A percentile compares a stretch with the other conserved stretches of the same genome.
Conservation (phyloP, 257 asterid genomes). For the Lithospermum erythrorhizon region DNA sequence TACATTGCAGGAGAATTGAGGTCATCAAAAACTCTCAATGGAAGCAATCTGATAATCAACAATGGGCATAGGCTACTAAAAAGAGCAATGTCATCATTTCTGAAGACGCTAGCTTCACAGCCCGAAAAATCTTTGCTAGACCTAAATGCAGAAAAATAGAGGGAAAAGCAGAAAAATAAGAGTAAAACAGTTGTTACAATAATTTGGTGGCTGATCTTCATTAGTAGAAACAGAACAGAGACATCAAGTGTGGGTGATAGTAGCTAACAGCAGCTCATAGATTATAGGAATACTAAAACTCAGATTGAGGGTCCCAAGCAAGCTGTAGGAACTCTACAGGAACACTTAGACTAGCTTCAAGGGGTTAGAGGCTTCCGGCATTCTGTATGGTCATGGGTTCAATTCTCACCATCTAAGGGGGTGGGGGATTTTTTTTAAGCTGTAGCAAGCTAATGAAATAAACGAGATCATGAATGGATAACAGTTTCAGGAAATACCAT, state of each 20-base stretch:
- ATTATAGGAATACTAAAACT: background rate
- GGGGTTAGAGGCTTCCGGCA: too few relatives aligned
- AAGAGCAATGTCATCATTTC: constrained; percentile 31
- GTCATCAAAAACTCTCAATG: constrained; percentile 67
- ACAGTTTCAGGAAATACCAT: constrained; percentile 5
- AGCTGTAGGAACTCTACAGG: too few relatives aligned
- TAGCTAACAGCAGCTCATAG: background rate
- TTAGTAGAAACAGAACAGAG: background rate
- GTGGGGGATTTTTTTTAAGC: too few relatives aligned
- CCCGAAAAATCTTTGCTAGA: constrained; percentile 21
- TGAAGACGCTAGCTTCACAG: constrained; percentile 18
- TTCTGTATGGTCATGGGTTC: too few relatives aligned
- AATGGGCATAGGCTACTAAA: constrained; percentile 82
- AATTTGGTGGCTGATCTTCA: background rate
- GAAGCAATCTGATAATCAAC: constrained; percentile 78
- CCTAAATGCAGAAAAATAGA: constrained; percentile 18
- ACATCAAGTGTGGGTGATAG: background rate
- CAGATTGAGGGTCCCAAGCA: background rate
- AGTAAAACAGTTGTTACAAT: constrained; percentile 1
- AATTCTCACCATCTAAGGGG: too few relatives aligned
- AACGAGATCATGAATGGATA: too few relatives aligned
- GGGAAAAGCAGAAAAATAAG: background rate
- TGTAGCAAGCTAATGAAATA: too few relatives aligned
- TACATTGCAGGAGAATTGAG: constrained; percentile 49
- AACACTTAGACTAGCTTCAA: too few relatives aligned